Base-by-base conservation (phyloP, 768 basidiomycete species). In the Aureoboletus auriporus region DNA sequence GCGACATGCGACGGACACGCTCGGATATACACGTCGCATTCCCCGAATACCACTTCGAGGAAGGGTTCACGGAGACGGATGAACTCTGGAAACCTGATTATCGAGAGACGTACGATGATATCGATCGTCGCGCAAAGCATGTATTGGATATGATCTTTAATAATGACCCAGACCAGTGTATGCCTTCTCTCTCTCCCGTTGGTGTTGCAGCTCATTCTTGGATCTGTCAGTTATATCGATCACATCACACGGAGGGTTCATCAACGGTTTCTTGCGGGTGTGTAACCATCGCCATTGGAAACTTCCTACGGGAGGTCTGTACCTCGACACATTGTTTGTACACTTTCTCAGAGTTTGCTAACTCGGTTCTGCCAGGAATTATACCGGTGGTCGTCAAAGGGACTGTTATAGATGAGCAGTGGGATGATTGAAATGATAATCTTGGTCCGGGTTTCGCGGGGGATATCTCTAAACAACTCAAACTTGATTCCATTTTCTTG, bases 241-340 rank as follows among this genome's bases (percentile, higher is more conserved):
- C 46, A 84, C 83, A 1, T 71, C 79, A 0, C 86, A 89, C 58
- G 73, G 77, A 9, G 85, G 84, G 0, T 75, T 82, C 49, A 80
- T 84, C 39, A 71, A 75, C 38, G 80, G 75, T 1, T 77, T 86
- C 48, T 57, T 86, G 57, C 65, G 60, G 3, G 67, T 72, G 0
- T 63, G 80, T 17, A 73, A 73, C 0, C 73, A 80, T 23, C 58
- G 61, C 1, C 51, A 47, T 13, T 80, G 76, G 59, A 42, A 59
- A 6, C 61, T 88, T 29, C 76, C 80, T 3, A 86, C 83, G 1
- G 86, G 86, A 71, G 86, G 86, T 86, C 49, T 45, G 76, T 64
- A 14, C 30, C 14, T 13, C 2, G 29, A 12, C 20, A 23, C 20
- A 2, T 23, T 23, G 20, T 5, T 10, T 31, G n/a, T 20, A 28